These are phyloP conservation scores for Epichloe scottii DNA, from an alignment of 2,329 filamentous ascomycete genomes.

Conservation along the genomic window DNA sequence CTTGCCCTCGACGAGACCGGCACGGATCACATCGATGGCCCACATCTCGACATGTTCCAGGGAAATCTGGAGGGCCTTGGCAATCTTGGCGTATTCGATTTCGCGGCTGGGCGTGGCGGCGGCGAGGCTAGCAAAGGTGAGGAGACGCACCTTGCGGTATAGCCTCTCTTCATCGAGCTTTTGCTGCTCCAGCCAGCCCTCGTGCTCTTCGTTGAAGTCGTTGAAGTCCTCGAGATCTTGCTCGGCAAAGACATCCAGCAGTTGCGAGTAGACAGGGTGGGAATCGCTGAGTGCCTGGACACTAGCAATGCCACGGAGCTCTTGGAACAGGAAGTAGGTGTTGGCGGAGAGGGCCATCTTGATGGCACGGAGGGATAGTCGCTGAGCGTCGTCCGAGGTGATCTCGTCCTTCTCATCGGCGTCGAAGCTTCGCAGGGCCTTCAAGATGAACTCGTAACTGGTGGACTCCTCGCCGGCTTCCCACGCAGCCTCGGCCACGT, in stretches of 20 bases:
- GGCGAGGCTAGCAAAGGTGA: conserved; percentile 83
- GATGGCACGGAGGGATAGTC: conserved; percentile 44
- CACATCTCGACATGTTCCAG: conserved; percentile 86
- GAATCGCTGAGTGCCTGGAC: conserved; percentile 80
- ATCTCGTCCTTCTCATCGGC: conserved; percentile 40
- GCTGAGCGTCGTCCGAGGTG: conserved; percentile 46
- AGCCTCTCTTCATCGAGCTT: conserved; percentile 60
- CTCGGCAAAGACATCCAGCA: conserved; percentile 89
- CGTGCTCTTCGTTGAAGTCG: conserved; percentile 87
- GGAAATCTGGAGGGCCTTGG: conserved; percentile 72
- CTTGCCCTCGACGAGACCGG: conserved; percentile 90
- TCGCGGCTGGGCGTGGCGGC: conserved; percentile 74
- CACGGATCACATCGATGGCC: conserved; percentile 97
- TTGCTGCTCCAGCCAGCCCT: conserved; percentile 69
- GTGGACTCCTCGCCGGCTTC: conserved; percentile 62
- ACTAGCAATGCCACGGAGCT: conserved; percentile 67
- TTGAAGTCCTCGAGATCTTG: conserved; percentile 92
- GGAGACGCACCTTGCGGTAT: conserved; percentile 88
- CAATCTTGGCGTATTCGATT: conserved; percentile 77
- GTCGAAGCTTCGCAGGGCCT: conserved; percentile 49
- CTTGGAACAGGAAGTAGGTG: conserved; percentile 59
- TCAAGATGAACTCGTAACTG: conserved; percentile 55
- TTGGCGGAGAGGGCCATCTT: conserved; percentile 40
- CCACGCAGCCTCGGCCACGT: conserved; percentile 67
- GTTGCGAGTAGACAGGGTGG: conserved; percentile 74